phyloP scores from a whole-genome alignment of 2,329 filamentous ascomycete genomes.

The Penicillium rolfsii region DNA sequence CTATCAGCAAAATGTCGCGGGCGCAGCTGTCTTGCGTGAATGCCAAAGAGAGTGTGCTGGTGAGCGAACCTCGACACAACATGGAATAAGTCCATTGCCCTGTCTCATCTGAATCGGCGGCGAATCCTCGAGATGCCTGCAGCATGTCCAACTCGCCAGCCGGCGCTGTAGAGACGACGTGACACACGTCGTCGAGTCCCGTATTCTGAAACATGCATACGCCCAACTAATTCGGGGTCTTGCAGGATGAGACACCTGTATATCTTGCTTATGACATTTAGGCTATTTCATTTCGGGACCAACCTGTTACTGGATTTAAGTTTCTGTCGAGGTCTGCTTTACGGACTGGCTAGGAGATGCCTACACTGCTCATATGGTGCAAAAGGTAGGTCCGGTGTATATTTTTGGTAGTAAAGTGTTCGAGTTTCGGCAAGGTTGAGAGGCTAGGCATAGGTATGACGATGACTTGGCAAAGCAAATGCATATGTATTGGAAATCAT shows the following conservation, averaged over 20 bases:
- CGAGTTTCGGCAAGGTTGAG: conserved; percentile 30
- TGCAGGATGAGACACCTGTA: background rate
- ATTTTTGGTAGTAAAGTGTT: conserved; percentile 37
- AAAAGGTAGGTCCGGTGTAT: conserved; percentile 42
- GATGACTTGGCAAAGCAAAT: background rate
- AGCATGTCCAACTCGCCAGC: conserved; percentile 57
- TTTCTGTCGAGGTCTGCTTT: conserved; percentile 44
- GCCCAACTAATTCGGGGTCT: conserved; percentile 50
- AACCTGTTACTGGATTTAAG: conserved; percentile 41
- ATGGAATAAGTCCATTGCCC: conserved; percentile 58
- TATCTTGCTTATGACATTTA: background rate
- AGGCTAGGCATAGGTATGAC: conserved; percentile 53
- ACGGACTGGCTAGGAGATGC: conserved; percentile 40
- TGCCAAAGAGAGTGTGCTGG: conserved; percentile 60
- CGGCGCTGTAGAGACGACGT: conserved; percentile 55
- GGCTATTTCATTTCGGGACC: conserved; percentile 5
- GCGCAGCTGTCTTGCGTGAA: conserved; percentile 56
- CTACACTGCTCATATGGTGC: conserved; percentile 42
- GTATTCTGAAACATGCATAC: conserved; percentile 58
- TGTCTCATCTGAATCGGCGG: conserved; percentile 13
- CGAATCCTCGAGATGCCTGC: background rate
- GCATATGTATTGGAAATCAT: too few relatives aligned
- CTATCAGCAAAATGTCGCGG: conserved; percentile 53
- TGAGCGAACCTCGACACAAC: conserved; percentile 61
- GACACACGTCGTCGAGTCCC: conserved; percentile 54